Evolutionary conservation across 2,329 filamentous ascomycete species (phyloP), one percentile per base, ranked within the genome.

Genomic region (Thielaviopsis populi): DNA sequence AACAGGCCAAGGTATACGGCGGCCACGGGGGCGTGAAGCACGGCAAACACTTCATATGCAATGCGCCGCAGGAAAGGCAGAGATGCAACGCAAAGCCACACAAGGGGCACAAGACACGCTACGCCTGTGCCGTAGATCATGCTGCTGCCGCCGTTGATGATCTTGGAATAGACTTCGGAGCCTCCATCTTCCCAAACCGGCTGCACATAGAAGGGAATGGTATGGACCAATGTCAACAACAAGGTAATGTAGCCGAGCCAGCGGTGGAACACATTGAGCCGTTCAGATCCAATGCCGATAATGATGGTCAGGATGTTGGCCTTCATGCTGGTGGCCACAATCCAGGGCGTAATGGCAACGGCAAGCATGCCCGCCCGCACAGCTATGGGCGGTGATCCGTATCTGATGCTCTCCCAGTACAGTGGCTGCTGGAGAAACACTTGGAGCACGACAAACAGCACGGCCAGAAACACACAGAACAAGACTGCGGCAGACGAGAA

Each of bases 311-410:
- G 81, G 40, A 96, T 71, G 71, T 96, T 97, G 17, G 90, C 87
- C 74, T 96, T 96, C 80, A 90, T 95, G 71, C 88, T 90, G 11
- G 94, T 84, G 19, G 86, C 89, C 61, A 96, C 78, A 68, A 96
- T 92, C 91, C 91, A 96, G 0, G 92, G 92, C 56, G 94, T 87
- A 80, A 96, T 83, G 13, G 92, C 89, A 15, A 96, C 86, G 13
- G 91, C 86, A 64, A 96, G 83, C 92, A 96, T 96, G 59, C 92
- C 92, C 7, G 91, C 80, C 68, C 92, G 83, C 66, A 96, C 84
- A 10, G 91, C 90, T 63, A 97, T 73, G 0, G 92, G 92, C 33
- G 92, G 92, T 0, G 92, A 95, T 50, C 92, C 92, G 69, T 83
- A 92, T 56, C 80, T 80, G 69, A 96, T 95, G 73, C 88, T 94